Conservation (phyloP, 1,284 basidiomycete genomes). For the Irpex lacteus region DNA sequence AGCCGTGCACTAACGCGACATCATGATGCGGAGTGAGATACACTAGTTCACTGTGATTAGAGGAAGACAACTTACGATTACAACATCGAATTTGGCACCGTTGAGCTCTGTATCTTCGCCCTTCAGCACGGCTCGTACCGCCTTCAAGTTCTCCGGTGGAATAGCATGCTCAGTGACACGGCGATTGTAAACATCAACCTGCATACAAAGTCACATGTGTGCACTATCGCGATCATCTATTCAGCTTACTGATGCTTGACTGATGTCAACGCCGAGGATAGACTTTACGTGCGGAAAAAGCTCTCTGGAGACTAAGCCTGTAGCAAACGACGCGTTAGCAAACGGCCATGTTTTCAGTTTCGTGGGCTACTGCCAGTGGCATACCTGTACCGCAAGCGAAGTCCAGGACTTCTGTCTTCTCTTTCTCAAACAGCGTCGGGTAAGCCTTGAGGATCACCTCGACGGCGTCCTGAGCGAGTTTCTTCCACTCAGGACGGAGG, state of each 20-base stretch:
- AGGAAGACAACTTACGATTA: constrained; percentile 41
- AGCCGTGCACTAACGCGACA: constrained; percentile 49
- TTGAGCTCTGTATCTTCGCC: constrained; percentile 45
- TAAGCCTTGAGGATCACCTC: constrained; percentile 42
- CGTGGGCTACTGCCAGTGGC: constrained; percentile 15
- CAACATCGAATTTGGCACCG: constrained; percentile 57
- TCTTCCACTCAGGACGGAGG: constrained; percentile 22
- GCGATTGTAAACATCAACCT: constrained; percentile 58
- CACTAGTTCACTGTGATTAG: constrained; percentile 1
- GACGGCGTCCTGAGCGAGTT: constrained; percentile 33
- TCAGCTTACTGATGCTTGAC: constrained; percentile 41
- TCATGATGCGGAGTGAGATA: neutral
- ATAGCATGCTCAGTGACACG: constrained; percentile 56
- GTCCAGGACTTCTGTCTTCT: constrained; percentile 58
- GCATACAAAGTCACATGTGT: neutral
- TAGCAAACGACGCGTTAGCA: neutral
- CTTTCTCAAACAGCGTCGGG: constrained; percentile 45
- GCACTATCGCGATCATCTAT: neutral
- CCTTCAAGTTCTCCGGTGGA: constrained; percentile 54
- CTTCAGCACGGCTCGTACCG: constrained; percentile 48
- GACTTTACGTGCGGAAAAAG: constrained; percentile 52
- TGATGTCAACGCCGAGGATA: constrained; percentile 71
- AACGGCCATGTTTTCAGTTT: no score
- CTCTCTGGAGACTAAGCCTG: constrained; percentile 56
- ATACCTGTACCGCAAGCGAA: constrained; percentile 70